phyloP scores from a whole-genome alignment of 2,329 filamentous ascomycete genomes.

The Arthroderma uncinatum region DNA sequence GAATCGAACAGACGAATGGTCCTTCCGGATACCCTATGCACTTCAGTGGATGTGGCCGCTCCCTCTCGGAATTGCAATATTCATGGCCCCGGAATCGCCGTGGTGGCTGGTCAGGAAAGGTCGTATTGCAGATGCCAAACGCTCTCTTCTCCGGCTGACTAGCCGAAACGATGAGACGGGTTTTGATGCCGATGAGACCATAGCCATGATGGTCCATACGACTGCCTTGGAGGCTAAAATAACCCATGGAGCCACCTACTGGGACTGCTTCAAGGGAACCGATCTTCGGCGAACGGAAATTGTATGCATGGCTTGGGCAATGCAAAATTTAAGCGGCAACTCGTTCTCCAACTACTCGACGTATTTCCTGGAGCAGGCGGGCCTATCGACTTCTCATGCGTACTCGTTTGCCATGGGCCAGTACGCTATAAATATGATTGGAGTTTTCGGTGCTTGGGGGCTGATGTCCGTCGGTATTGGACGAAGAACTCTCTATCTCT shows the following conservation, averaged over 20 bases:
- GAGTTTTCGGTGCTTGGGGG: conserved; percentile 70
- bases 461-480: conserved; percentile 66
- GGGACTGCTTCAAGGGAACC: conserved; percentile 72
- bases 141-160: conserved; percentile 36
- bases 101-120: conserved; percentile 43
- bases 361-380: conserved; percentile 48
- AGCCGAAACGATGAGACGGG: conserved; percentile 45
- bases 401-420: conserved; percentile 50
- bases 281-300: conserved; percentile 70
- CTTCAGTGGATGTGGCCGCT: conserved; percentile 46
- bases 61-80: conserved; percentile 38
- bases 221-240: conserved; percentile 46
- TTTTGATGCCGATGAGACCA: conserved; percentile 71
- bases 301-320: conserved; percentile 53
- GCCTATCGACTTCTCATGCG: conserved; percentile 38
- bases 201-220: conserved; percentile 88
- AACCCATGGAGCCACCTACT: conserved; percentile 60
- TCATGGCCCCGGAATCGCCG: conserved; percentile 41
- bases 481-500: conserved; percentile 63
- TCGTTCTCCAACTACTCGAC: conserved; percentile 55
- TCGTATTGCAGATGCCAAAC: conserved; percentile 38
- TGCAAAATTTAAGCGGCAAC: conserved; percentile 54
- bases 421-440: conserved; percentile 61
- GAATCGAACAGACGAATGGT: conserved; percentile 38
- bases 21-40: conserved; percentile 42